phyloP scores from a whole-genome alignment of 768 basidiomycete species.

The Gloeopeniophorella convolvens region DNA sequence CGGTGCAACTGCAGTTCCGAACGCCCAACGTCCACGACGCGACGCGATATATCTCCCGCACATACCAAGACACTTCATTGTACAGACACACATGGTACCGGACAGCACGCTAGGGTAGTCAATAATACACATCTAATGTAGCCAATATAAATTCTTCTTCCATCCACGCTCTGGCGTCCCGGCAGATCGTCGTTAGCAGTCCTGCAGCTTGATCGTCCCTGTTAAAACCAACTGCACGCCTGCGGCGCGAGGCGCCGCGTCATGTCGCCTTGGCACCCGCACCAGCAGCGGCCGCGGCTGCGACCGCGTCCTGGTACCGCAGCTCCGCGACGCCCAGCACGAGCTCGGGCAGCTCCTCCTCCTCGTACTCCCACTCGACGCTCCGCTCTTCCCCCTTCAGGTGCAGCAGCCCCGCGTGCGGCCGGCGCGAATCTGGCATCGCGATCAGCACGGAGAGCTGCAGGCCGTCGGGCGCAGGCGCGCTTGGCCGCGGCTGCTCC shows the following conservation, averaged over 20 bases:
- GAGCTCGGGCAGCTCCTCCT: conserved; percentile 41
- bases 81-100: background rate
- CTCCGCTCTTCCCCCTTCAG: conserved; percentile 25
- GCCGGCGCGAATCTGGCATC: conserved; percentile 41
- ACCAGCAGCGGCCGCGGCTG: no score
- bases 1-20: no score
- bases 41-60: background rate
- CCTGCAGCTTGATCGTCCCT: background rate
- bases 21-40: background rate
- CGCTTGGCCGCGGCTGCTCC: background rate
- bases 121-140: conserved; percentile 18
- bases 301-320: conserved; percentile 18
- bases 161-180: background rate
- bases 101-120: conserved; percentile 5
- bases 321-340: conserved; percentile 41
- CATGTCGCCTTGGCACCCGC: no score
- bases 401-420: conserved; percentile 3
- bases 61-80: background rate
- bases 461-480: conserved; percentile 19
- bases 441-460: conserved; percentile 52
- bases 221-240: no score
- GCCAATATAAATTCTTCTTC: background rate
- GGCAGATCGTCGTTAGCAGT: background rate
- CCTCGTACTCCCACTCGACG: conserved; percentile 21
- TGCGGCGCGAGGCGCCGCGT: no score